These are phyloP conservation scores for Avicennia marina DNA, from an alignment of 257 asterid genomes.

Conservation along the genomic window DNA sequence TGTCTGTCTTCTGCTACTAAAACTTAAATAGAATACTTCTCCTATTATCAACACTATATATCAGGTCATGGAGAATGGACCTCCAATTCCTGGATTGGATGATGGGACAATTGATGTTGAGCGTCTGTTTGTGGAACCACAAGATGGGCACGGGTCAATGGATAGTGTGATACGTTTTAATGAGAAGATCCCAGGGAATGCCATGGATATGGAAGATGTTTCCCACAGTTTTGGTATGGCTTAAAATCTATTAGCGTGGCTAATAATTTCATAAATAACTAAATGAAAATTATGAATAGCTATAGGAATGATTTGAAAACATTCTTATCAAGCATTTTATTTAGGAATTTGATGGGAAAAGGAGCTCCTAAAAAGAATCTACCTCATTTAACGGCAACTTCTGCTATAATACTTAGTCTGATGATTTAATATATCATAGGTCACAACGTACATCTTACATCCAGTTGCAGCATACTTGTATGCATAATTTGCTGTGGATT, in stretches of 20 bases:
- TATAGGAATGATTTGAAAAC: not conserved
- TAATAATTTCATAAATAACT: not conserved
- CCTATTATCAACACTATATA: constrained; percentile 6
- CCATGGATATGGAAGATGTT: constrained; percentile 44
- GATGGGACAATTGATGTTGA: constrained; percentile 63
- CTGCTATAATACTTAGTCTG: not conserved
- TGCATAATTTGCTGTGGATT: too few relatives aligned
- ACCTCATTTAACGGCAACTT: not conserved
- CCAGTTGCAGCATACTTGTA: not conserved
- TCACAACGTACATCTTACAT: not conserved
- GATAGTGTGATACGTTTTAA: constrained; percentile 54
- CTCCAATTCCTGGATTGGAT: constrained; percentile 45
- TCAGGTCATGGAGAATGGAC: constrained; percentile 66
- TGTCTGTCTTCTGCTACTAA: not conserved
- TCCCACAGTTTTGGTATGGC: constrained; percentile 54
- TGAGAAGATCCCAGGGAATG: constrained; percentile 48
- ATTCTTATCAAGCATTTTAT: not conserved
- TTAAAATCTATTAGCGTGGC: constrained; percentile 14
- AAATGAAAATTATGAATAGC: not conserved
- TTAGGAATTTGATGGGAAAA: not conserved
- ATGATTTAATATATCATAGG: not conserved
- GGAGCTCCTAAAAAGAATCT: not conserved
- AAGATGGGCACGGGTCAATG: constrained; percentile 53
- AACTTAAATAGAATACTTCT: not conserved
- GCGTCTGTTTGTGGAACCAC: constrained; percentile 55